Percentiles rank a stretch among this genome's conserved stretches.
These are phyloP conservation scores for Oropetium thomaeum DNA, from an alignment of 176 grass and related monocot species.

Conservation along the genomic window DNA sequence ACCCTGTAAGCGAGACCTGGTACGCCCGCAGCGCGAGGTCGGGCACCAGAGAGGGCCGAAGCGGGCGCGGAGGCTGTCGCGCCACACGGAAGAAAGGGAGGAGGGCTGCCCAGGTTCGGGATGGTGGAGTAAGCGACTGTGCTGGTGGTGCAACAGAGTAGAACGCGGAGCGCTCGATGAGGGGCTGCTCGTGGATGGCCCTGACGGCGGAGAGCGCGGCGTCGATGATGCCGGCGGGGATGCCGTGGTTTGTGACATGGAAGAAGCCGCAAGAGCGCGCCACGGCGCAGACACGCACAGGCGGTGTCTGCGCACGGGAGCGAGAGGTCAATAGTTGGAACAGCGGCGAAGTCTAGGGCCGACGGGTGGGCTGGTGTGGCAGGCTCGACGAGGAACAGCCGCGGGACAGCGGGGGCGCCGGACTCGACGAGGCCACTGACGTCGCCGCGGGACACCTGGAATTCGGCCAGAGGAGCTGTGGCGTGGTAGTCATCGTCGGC, in stretches of 20 bases:
- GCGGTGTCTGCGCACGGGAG: slow-evolving; percentile 3
- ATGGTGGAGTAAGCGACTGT: slow-evolving; percentile 44
- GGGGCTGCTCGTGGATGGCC: slow-evolving; percentile 48
- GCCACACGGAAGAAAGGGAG: slow-evolving; percentile 25
- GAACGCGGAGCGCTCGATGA: slow-evolving; percentile 5
- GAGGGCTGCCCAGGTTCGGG: not conserved
- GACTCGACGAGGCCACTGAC: slow-evolving; percentile 53
- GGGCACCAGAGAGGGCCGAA: slow-evolving; percentile 14
- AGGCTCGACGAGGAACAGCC: not conserved
- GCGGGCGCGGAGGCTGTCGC: slow-evolving; percentile 30
- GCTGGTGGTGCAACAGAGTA: not conserved
- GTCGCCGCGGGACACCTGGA: slow-evolving; percentile 29
- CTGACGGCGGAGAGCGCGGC: slow-evolving; percentile 32
- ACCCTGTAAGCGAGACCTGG: not conserved
- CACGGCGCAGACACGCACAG: slow-evolving; percentile 24
- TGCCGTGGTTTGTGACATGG: slow-evolving; percentile 42
- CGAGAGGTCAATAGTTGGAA: slow-evolving; percentile 21
- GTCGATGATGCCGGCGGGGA: not conserved
- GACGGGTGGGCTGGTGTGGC: not conserved
- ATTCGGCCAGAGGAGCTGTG: not conserved
- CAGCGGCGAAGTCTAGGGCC: not conserved
- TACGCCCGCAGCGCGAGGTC: slow-evolving; percentile 31
- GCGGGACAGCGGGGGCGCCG: slow-evolving; percentile 21
- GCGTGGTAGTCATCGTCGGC: not conserved
- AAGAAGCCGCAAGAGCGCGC: slow-evolving; percentile 43